phyloP scores from a whole-genome alignment of 257 asterid genomes.

The Penstemon barbatus region DNA sequence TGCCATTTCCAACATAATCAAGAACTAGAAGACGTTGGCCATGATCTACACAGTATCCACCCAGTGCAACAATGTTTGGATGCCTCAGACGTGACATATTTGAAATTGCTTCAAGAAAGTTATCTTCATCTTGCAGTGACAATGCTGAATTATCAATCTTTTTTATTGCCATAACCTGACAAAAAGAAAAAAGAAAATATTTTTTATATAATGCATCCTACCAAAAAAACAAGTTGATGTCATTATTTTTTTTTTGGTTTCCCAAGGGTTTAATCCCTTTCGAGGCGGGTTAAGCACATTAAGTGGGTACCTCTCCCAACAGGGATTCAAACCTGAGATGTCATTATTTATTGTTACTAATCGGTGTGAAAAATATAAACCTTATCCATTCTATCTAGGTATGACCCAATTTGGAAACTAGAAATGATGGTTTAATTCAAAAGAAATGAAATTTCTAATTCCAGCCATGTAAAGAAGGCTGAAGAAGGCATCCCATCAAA shows the following conservation, averaged over 20 bases:
- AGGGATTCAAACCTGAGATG: too few relatives aligned
- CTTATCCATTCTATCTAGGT: background rate
- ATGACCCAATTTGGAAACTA: too few relatives aligned
- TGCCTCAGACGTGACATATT: conserved; percentile 93
- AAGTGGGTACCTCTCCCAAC: too few relatives aligned
- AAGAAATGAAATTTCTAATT: too few relatives aligned
- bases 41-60: conserved; percentile 90
- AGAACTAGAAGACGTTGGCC: conserved; percentile 92
- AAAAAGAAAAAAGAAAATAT: background rate
- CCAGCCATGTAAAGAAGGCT: too few relatives aligned
- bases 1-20: conserved; percentile 73
- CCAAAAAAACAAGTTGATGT: too few relatives aligned
- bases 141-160: conserved; percentile 84
- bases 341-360: background rate
- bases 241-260: too few relatives aligned
- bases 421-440: too few relatives aligned
- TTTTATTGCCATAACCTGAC: conserved; percentile 79
- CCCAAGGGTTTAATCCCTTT: too few relatives aligned
- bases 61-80: conserved; percentile 80
- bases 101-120: conserved; percentile 83
- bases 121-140: conserved; percentile 92
- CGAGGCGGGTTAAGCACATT: too few relatives aligned
- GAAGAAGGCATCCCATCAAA: too few relatives aligned
- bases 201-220: too few relatives aligned
- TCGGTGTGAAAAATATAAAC: conserved; percentile 1